phyloP scores from a whole-genome alignment of 2,329 filamentous ascomycete species.

The Diaporthe helianthi region DNA sequence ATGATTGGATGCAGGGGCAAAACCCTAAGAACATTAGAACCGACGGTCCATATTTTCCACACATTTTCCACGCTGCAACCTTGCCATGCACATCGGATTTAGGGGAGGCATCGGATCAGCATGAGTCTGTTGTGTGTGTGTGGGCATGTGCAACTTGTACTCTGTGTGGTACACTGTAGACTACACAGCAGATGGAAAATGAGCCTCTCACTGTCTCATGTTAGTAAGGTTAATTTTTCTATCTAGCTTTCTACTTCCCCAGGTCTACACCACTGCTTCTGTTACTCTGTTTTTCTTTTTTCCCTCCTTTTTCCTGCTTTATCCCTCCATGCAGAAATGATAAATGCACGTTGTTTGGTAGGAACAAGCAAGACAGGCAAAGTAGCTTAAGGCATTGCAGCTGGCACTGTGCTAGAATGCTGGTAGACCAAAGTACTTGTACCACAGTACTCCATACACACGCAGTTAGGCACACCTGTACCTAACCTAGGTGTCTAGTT shows the following conservation, averaged over 20 bases:
- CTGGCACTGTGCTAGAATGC: neutral
- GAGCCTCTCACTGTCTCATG: too few species aligned
- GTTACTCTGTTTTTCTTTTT: neutral
- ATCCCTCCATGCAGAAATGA: neutral
- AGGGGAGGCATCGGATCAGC: slow-evolving; percentile 12
- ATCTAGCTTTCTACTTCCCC: neutral
- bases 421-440: neutral
- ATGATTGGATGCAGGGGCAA: neutral
- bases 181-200: neutral
- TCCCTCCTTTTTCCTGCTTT: neutral
- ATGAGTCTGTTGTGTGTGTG: neutral
- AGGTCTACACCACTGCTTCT: neutral
- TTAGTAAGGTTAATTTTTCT: neutral
- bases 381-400: slow-evolving; percentile 2
- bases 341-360: neutral
- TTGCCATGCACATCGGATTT: slow-evolving; percentile 15
- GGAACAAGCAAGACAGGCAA: neutral
- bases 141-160: neutral
- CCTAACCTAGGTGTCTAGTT: too few species aligned
- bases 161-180: too few species aligned
- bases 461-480: neutral
- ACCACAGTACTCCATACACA: too few species aligned
- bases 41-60: slow-evolving; percentile 9
- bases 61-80: slow-evolving; percentile 11
- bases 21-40: neutral